Evolutionary conservation across 2,329 filamentous ascomycete species (phyloP).

Genomic region (Cordyceps sp.): DNA sequence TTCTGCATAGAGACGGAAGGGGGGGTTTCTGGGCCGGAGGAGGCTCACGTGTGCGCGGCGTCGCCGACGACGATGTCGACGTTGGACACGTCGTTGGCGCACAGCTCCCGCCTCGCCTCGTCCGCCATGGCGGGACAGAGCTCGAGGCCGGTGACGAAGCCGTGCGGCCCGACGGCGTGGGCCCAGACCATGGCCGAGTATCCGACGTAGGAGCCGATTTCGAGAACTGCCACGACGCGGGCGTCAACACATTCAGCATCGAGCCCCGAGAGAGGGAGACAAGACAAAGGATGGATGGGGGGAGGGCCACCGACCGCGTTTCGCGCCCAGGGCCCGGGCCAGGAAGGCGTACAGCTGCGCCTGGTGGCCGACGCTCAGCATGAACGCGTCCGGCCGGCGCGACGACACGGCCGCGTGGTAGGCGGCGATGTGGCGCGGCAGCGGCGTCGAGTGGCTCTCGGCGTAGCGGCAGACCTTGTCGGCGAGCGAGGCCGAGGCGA

Average conservation of each 20-base stretch:
- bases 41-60: too few relatives aligned
- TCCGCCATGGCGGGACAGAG: constrained; percentile 25
- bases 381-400: constrained; percentile 13
- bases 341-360: constrained; percentile 23
- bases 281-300: not conserved
- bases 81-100: too few relatives aligned
- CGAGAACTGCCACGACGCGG: constrained; percentile 21
- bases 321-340: constrained; percentile 21
- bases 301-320: constrained; percentile 15
- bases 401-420: constrained; percentile 19
- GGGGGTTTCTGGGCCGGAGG: too few relatives aligned
- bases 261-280: not conserved
- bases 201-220: constrained; percentile 30
- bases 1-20: too few relatives aligned
- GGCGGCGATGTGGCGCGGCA: constrained; percentile 23
- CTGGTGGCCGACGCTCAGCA: constrained; percentile 25
- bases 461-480: constrained; percentile 25
- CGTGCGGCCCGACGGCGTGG: constrained; percentile 25
- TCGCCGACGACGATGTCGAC: too few relatives aligned
- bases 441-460: constrained; percentile 20
- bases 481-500: too few relatives aligned
- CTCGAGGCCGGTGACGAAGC: constrained; percentile 28
- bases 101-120: too few relatives aligned
- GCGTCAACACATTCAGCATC: too few relatives aligned
- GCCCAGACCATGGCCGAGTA: constrained; percentile 32